Evolutionary conservation across 2,329 filamentous ascomycete species (phyloP).

Genomic region (Hymenoscyphus fructigenus): DNA sequence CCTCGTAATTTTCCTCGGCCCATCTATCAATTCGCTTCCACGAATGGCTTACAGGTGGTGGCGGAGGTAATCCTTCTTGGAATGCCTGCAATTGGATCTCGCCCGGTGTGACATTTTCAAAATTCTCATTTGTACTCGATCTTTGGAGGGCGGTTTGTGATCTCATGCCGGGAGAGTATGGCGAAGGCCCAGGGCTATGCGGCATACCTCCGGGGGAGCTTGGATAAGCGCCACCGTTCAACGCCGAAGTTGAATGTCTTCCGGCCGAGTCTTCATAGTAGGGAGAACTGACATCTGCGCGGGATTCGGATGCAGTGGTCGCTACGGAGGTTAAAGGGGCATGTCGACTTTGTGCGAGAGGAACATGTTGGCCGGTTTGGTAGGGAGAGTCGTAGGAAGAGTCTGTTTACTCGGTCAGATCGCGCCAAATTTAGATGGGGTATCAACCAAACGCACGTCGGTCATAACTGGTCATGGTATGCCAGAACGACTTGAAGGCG

Average conservation of each 20-base stretch:
- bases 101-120: constrained; percentile 69
- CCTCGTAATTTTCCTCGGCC: constrained; percentile 92
- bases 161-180: constrained; percentile 88
- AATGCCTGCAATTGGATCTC: constrained; percentile 98
- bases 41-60: constrained; percentile 83
- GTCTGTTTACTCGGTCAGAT: constrained; percentile 61
- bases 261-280: constrained; percentile 68
- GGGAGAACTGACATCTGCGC: constrained; percentile 75
- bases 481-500: constrained; percentile 90
- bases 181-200: constrained; percentile 62
- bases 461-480: constrained; percentile 73
- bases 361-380: constrained; percentile 85
- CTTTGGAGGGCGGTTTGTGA: constrained; percentile 69
- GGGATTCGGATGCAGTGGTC: constrained; percentile 82
- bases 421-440: constrained; percentile 26
- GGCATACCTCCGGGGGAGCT: constrained; percentile 28
- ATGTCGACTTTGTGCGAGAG: constrained; percentile 78
- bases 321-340: constrained; percentile 83
- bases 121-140: constrained; percentile 61
- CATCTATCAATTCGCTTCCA: constrained; percentile 94
- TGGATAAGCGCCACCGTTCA: constrained; percentile 59
- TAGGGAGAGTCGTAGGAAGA: constrained; percentile 92
- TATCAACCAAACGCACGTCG: constrained; percentile 52
- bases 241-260: constrained; percentile 50
- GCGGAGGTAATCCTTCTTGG: constrained; percentile 83